phyloP scores from a whole-genome alignment of 768 basidiomycete genomes.

The Boletus rufocinnamomeus region DNA sequence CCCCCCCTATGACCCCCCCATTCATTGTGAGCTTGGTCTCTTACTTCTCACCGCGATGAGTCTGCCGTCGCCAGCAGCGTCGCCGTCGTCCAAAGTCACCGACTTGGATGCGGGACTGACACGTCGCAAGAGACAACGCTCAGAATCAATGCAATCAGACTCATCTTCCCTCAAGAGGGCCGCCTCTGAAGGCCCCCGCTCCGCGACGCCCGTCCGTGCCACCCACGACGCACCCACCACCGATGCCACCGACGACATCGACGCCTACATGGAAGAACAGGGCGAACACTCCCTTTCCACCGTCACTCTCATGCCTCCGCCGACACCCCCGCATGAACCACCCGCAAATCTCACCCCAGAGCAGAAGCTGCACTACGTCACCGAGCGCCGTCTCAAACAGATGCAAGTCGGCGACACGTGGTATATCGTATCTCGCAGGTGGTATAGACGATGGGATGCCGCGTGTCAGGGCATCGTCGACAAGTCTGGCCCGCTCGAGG shows the following conservation, averaged over 20 bases:
- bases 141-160: conserved; percentile 73
- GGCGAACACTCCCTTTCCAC: conserved; percentile 39
- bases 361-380: conserved; percentile 55
- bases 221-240: conserved; percentile 17
- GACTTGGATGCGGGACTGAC: conserved; percentile 36
- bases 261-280: conserved; percentile 66
- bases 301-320: conserved; percentile 27
- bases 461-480: conserved; percentile 69
- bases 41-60: conserved; percentile 39
- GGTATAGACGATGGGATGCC: conserved; percentile 77
- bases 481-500: conserved; percentile 64
- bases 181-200: conserved; percentile 63
- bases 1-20: conserved; percentile 15
- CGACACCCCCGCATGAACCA: conserved; percentile 28
- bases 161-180: conserved; percentile 80
- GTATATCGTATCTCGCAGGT: conserved; percentile 70
- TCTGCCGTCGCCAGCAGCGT: conserved; percentile 42
- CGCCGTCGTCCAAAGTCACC: conserved; percentile 44
- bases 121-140: conserved; percentile 70
- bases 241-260: conserved; percentile 53
- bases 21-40: background rate
- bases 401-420: conserved; percentile 73
- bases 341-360: conserved; percentile 34
- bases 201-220: conserved; percentile 38
- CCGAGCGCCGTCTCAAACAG: conserved; percentile 43